These are phyloP conservation scores for Eimeria necatrix DNA, from an alignment of 169 alveolate species.

Conservation along the genomic window DNA sequence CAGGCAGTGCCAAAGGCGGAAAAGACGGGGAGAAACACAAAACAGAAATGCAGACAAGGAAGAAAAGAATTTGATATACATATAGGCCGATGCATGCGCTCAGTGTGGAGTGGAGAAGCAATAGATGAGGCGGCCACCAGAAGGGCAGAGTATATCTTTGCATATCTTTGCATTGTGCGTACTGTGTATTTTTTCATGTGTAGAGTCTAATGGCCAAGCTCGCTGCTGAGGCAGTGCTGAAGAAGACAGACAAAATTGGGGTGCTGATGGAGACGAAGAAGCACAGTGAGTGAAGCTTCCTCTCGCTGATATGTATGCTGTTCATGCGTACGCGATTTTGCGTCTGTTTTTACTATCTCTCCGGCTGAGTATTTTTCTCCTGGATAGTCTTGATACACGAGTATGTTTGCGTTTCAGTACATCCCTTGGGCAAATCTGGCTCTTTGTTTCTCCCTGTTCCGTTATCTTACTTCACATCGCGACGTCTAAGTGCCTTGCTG, in stretches of 20 bases:
- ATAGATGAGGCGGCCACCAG: neutral
- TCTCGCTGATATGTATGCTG: too few species aligned
- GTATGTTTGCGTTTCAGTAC: neutral
- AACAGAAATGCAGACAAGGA: neutral
- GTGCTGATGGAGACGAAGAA: neutral
- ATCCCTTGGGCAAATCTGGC: neutral
- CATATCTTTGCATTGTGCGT: neutral
- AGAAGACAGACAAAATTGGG: neutral
- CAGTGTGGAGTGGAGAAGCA: neutral
- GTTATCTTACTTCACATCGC: neutral
- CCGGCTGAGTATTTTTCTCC: neutral
- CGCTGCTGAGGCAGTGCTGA: slow-evolving; percentile 38
- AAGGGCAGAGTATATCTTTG: neutral
- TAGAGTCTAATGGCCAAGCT: slow-evolving; percentile 23
- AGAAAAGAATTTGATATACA: neutral
- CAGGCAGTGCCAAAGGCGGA: neutral
- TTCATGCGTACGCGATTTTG: neutral
- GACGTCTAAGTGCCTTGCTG: neutral
- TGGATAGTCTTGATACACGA: too few species aligned
- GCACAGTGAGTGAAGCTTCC: neutral
- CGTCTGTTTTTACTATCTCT: neutral
- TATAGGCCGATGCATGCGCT: neutral
- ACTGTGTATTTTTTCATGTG: neutral
- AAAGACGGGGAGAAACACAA: neutral
- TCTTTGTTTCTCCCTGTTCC: neutral